These are phyloP conservation scores for Vitis hybrid DNA, from an alignment of 177 flowering plant genomes.

Conservation along the genomic window DNA sequence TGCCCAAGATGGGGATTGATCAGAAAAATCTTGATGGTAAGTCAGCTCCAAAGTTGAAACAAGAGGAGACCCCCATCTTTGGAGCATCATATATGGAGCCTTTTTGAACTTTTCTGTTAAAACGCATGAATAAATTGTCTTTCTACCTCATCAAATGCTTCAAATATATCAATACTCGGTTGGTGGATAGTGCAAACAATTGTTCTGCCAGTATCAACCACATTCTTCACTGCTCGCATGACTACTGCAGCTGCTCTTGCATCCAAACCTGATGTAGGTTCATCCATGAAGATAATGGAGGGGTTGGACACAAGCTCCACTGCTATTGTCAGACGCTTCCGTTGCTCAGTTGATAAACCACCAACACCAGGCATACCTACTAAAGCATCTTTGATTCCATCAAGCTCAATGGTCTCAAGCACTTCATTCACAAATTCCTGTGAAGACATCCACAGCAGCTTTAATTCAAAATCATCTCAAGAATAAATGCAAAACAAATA, in stretches of 20 bases:
- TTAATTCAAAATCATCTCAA: background rate
- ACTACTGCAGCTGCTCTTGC: slow-evolving; percentile 93
- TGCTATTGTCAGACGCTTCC: slow-evolving; percentile 80
- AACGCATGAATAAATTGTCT: background rate
- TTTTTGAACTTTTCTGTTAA: background rate
- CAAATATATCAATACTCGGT: slow-evolving; percentile 85
- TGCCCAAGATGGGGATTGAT: no score
- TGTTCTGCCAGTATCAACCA: slow-evolving; percentile 67
- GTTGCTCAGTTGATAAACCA: slow-evolving; percentile 81
- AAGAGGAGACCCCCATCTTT: no score
- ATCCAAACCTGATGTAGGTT: slow-evolving; percentile 88
- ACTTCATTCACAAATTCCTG: slow-evolving; percentile 80
- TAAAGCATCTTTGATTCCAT: slow-evolving; percentile 52
- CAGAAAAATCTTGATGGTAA: no score
- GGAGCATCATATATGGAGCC: no score
- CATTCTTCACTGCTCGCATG: slow-evolving; percentile 78
- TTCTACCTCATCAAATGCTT: slow-evolving; percentile 74
- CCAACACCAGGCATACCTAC: slow-evolving; percentile 68
- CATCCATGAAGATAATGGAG: slow-evolving; percentile 85
- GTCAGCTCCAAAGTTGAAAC: no score
- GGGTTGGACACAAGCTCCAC: slow-evolving; percentile 88
- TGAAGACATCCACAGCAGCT: slow-evolving; percentile 2
- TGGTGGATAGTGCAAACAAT: slow-evolving; percentile 85
- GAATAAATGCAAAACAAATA: background rate
- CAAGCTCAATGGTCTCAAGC: slow-evolving; percentile 70